phyloP scores from a whole-genome alignment of 192 early-diverging fungal species.

The Coemansia sp. region DNA sequence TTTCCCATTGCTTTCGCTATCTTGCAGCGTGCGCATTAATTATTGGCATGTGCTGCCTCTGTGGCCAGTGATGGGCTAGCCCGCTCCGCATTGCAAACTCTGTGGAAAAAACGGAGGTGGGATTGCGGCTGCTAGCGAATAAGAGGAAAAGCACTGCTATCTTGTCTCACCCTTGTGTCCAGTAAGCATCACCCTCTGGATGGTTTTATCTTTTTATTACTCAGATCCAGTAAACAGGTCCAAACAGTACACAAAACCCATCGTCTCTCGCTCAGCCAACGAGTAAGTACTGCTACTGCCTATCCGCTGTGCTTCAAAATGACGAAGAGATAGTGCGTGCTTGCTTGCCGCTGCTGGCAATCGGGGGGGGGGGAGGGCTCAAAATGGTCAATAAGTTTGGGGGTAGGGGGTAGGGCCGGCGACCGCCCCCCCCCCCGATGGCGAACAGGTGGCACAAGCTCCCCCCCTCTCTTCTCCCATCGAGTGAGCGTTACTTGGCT shows the following conservation, averaged over 20 bases:
- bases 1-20: no score
- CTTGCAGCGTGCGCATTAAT: no score
- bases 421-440: neutral
- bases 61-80: conserved; percentile 4
- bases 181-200: neutral
- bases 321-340: neutral
- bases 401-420: neutral
- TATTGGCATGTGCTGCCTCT: neutral
- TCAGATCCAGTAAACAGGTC: neutral
- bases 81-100: conserved; percentile 1
- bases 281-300: neutral
- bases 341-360: neutral
- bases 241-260: neutral
- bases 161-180: neutral
- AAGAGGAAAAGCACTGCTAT: neutral
- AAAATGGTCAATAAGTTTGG: neutral
- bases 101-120: neutral
- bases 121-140: neutral
- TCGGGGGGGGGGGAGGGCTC: neutral
- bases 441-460: neutral
- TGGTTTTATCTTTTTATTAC: neutral
- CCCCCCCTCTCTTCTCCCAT: no score
- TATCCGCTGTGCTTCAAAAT: no score
- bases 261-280: neutral
- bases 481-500: neutral